Evolutionary conservation across 495 filamentous ascomycete species (phyloP), one percentile per base, ranked within the genome.

Genomic region (Parathielavia hyrcaniae): DNA sequence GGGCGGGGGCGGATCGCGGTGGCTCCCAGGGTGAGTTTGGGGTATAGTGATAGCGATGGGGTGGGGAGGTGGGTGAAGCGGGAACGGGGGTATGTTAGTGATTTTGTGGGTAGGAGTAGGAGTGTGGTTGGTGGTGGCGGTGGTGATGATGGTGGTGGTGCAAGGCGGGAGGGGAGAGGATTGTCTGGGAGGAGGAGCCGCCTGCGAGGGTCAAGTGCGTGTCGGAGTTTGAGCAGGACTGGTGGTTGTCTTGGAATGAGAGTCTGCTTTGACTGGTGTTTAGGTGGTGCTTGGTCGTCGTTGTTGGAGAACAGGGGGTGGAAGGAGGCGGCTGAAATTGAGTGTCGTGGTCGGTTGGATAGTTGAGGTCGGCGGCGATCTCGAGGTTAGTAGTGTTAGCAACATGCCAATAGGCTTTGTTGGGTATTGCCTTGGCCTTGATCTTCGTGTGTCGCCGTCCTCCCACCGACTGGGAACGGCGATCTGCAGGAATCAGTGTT

Each of bases 21-120:
- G 0, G n/a, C n/a, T n/a, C n/a, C n/a, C n/a, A n/a, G n/a, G n/a
- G 67, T 81, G 3, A 81, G 78, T 63, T 50, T 81, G 2, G 77
- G 67, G 41, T 80, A 79, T 55, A 63, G 61, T 26, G n/a, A n/a
- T n/a, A n/a, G n/a, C n/a, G 69, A 50, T 5, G 76, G 78, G 54
- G 44, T 19, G 44, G 44, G 20, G 2, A 79, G 76, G 36, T 69
- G 64, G 49, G 36, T 39, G 66, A 69, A 55, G 77, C 76, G 0
- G 78, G 16, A 46, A 1, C 9, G 6, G 44, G 44, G 11, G 44
- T 46, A 46, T 14, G 19, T 4, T 4, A 26, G 10, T 14, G 44
- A 46, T 9, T 39, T 39, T 16, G 36, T n/a, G 4, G 36, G 36
- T 2, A 16, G 14, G 45, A 12, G n/a, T 7, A 22, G 44, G 20